Conservation (phyloP, 106 monocot species). For the Platanthera guangdongensis region DNA sequence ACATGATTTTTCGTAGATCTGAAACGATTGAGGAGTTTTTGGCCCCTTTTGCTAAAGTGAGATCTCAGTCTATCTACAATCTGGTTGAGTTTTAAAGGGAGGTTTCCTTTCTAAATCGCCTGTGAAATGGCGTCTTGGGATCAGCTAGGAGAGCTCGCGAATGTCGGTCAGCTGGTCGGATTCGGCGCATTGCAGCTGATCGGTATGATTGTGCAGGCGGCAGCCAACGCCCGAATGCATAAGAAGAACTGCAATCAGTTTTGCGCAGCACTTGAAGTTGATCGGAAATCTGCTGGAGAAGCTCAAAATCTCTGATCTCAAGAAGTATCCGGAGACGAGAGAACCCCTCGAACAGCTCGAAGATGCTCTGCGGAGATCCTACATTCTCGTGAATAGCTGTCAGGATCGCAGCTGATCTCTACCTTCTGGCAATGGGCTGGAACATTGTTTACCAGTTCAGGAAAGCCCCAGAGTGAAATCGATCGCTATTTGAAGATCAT, state of each 20-base stretch:
- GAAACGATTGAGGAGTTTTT: not conserved
- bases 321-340: constrained; percentile 58
- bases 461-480: constrained; percentile 21
- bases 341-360: constrained; percentile 71
- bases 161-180: constrained; percentile 17
- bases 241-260: constrained; percentile 19
- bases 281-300: constrained; percentile 41
- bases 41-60: not conserved
- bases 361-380: constrained; percentile 52
- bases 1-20: not conserved
- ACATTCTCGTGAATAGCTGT: constrained; percentile 56
- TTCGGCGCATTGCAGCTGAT: constrained; percentile 14
- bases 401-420: constrained; percentile 53
- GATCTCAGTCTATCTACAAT: not conserved
- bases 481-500: constrained; percentile 22
- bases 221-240: constrained; percentile 14
- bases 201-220: constrained; percentile 15
- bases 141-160: constrained; percentile 17
- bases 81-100: not conserved
- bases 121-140: constrained; percentile 20
- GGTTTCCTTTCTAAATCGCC: not conserved
- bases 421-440: constrained; percentile 63
- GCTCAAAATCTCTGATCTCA: constrained; percentile 65
- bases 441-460: constrained; percentile 25
- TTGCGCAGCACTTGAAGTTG: constrained; percentile 18